Evolutionary conservation across 768 basidiomycete genomes (phyloP), one percentile per base, ranked within the genome.

Genomic region (Termitomyces bulborhizus): DNA sequence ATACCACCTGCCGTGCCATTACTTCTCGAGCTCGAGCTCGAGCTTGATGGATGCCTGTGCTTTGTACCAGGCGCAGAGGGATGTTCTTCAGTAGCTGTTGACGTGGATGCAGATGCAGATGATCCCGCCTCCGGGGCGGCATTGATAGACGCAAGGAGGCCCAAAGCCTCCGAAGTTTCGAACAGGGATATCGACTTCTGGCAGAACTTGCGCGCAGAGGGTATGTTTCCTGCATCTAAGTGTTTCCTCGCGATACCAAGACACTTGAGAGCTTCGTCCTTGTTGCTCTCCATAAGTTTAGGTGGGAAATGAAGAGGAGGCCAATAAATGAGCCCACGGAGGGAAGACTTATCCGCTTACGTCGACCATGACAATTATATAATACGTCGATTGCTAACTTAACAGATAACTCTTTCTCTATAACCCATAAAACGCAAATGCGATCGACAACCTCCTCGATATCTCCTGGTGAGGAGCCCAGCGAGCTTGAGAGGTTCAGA

Each of bases 171-270:
- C 9, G 84, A 77, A 0, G 93, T 93, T 51, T 84, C 76, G 69
- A 88, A 93, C 43, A 98, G 78, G 6, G 85, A 74, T 57, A 93
- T 81, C 11, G 89, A 92, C 71, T 98, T 98, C 69, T 86, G 82
- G 57, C 85, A 88, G 74, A 98, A 95, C 68, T 91, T 92, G 66
- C 86, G 83, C 1, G 95, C 93, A 2, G 88, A 83, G 42, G 85
- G 58, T 53, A 84, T 72, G 68, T 95, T 92, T 46, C 82, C 84
- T 44, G 83, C 75, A 52, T 85, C 80, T 57, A 81, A 77, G 68
- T 94, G 85, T 63, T 81, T 82, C 65, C 84, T 83, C 3, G 94
- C 88, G 59, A 97, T 90, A 46, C 72, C 67, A 49, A 96, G 79
- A 66, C 90, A 92, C 63, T 88, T 84, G 55, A 87, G 68, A 36